Evolutionary conservation across 2,329 filamentous ascomycete species (phyloP).

Genomic region (Penicillium freii): DNA sequence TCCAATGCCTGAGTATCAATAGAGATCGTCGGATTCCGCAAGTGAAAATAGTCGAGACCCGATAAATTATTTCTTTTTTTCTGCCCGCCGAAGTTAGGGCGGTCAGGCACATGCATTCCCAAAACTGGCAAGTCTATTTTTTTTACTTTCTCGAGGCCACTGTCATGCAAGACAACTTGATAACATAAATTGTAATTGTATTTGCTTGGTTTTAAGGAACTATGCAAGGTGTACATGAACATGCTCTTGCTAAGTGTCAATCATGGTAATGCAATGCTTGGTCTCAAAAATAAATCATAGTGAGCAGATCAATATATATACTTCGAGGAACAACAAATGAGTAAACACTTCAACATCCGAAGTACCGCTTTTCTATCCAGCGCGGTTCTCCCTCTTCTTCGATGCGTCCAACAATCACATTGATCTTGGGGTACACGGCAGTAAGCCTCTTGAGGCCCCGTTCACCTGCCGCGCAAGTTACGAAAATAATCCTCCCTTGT

Average conservation of each 20-base stretch:
- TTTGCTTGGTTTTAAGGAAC: not conserved
- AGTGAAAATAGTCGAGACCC: slow-evolving; percentile 8
- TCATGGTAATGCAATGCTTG: not conserved
- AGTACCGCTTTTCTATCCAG: slow-evolving; percentile 88
- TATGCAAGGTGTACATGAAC: not conserved
- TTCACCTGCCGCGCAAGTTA: slow-evolving; percentile 85
- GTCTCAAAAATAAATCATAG: not conserved
- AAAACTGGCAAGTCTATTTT: not conserved
- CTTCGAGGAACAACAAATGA: not conserved
- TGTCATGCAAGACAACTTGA: not conserved
- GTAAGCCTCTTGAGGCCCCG: slow-evolving; percentile 81
- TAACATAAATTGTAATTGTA: not conserved
- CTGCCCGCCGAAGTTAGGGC: not conserved
- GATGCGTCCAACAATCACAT: slow-evolving; percentile 79
- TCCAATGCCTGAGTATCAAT: slow-evolving; percentile 17
- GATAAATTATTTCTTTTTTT: slow-evolving; percentile 16
- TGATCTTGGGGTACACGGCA: slow-evolving; percentile 83
- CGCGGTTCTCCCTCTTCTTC: slow-evolving; percentile 78
- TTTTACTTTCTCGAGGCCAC: not conserved
- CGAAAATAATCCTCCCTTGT: slow-evolving; percentile 82
- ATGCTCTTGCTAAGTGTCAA: not conserved
- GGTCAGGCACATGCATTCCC: slow-evolving; percentile 1
- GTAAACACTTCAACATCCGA: slow-evolving; percentile 64
- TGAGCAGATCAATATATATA: slow-evolving; percentile 2
- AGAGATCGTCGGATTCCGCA: not conserved